Conservation (phyloP, 805 yeast species). For the Scheffersomyces lignosus region DNA sequence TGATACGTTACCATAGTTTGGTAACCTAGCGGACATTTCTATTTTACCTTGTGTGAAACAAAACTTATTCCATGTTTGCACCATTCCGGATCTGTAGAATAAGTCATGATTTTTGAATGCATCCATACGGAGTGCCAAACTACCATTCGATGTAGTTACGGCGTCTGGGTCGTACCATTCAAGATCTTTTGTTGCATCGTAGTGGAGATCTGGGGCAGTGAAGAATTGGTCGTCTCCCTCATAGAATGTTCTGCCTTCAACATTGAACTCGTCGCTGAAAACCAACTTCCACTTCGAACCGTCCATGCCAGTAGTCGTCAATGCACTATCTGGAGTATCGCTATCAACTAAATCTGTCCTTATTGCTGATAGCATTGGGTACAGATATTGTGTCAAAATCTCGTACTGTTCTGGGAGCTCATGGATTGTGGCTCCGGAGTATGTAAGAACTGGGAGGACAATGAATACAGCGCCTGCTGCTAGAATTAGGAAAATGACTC, state of each 20-base stretch:
- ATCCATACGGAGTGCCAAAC: slow-evolving; percentile 68
- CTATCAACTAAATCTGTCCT: slow-evolving; percentile 65
- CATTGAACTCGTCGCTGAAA: slow-evolving; percentile 88
- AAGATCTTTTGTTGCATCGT: slow-evolving; percentile 83
- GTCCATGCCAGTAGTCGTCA: slow-evolving; percentile 50
- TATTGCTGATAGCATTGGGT: slow-evolving; percentile 58
- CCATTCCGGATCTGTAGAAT: slow-evolving; percentile 86
- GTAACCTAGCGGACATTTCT: slow-evolving; percentile 75
- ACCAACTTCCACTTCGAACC: slow-evolving; percentile 76
- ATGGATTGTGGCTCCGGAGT: slow-evolving; percentile 20
- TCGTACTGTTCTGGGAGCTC: slow-evolving; percentile 36
- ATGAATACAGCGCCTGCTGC: slow-evolving; percentile 18
- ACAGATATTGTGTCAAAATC: slow-evolving; percentile 53
- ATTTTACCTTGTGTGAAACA: slow-evolving; percentile 84
- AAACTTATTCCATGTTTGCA: slow-evolving; percentile 88
- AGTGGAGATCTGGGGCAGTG: slow-evolving; percentile 80
- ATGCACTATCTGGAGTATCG: slow-evolving; percentile 62
- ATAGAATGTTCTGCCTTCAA: slow-evolving; percentile 87
- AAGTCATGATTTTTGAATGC: slow-evolving; percentile 78
- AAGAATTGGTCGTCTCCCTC: slow-evolving; percentile 91
- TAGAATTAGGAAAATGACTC: slow-evolving; percentile 17
- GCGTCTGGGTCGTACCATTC: slow-evolving; percentile 98
- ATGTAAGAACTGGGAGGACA: slow-evolving; percentile 25
- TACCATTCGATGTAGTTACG: slow-evolving; percentile 71
- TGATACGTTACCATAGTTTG: slow-evolving; percentile 72